Percentiles rank a stretch among this genome's conserved stretches.
phyloP scores from a whole-genome alignment of 495 filamentous ascomycete genomes.

The Aspergillus baeticus region DNA sequence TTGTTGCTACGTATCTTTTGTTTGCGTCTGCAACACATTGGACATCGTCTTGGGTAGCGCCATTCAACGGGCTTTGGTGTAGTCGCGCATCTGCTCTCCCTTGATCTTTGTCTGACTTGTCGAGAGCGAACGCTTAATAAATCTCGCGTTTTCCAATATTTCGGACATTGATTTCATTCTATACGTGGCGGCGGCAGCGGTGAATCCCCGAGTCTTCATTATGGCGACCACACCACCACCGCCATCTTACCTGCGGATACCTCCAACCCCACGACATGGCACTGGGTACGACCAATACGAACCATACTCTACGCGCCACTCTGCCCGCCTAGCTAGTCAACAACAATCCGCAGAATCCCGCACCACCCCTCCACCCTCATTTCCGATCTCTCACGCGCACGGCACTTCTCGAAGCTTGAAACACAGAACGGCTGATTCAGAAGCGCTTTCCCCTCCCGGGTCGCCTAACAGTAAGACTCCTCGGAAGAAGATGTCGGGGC shows the following conservation, averaged over 20 bases:
- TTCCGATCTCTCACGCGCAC: constrained; percentile 21
- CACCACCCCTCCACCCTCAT: constrained; percentile 39
- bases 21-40: constrained; percentile 1
- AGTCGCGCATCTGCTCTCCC: constrained; percentile 18
- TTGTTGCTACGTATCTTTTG: constrained; percentile 5
- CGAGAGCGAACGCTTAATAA: background rate
- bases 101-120: constrained; percentile 16
- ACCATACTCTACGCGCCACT: constrained; percentile 58
- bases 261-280: constrained; percentile 71
- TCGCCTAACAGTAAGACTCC: constrained; percentile 44
- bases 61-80: constrained; percentile 17
- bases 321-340: constrained; percentile 47
- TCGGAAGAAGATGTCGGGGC: constrained; percentile 45
- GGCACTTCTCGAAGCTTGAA: constrained; percentile 19
- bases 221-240: constrained; percentile 71
- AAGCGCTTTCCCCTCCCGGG: constrained; percentile 33
- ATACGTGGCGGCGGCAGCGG: background rate
- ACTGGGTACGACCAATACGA: constrained; percentile 66
- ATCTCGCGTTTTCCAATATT: background rate
- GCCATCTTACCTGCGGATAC: constrained; percentile 58
- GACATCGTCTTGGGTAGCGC: background rate
- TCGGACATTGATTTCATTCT: background rate
- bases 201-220: constrained; percentile 12
- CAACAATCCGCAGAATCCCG: constrained; percentile 29
- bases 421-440: constrained; percentile 16